Conservation (phyloP, 108 stramenopile species). For the Skeletonema grethae region DNA sequence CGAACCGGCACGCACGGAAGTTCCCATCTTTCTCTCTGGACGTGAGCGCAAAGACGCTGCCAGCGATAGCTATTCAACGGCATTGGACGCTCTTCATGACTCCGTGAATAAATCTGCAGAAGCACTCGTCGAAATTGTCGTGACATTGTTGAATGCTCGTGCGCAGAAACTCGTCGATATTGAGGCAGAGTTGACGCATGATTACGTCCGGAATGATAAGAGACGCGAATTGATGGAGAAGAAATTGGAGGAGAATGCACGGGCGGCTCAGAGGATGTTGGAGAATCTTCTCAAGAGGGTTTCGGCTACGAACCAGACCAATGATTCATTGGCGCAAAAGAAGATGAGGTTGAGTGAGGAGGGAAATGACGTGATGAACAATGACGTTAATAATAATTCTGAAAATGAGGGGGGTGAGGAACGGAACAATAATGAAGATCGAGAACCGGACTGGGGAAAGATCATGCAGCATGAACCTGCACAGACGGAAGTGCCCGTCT, state of each 20-base stretch:
- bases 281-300: slow-evolving; percentile 54
- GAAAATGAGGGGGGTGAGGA: slow-evolving; percentile 3
- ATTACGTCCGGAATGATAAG: slow-evolving; percentile 43
- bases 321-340: slow-evolving; percentile 22
- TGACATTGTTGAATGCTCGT: slow-evolving; percentile 23
- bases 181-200: slow-evolving; percentile 37
- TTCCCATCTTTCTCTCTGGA: slow-evolving; percentile 38
- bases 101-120: slow-evolving; percentile 31
- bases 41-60: slow-evolving; percentile 23
- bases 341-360: slow-evolving; percentile 9
- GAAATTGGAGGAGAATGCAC: slow-evolving; percentile 43
- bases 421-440: slow-evolving; percentile 17
- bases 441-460: slow-evolving; percentile 48
- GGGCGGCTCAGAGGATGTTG: slow-evolving; percentile 47
- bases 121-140: slow-evolving; percentile 35
- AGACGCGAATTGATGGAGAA: slow-evolving; percentile 43
- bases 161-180: slow-evolving; percentile 33
- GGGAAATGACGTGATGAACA: background rate
- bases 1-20: slow-evolving; percentile 42
- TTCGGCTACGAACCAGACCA: slow-evolving; percentile 13
- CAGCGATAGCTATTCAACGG: slow-evolving; percentile 36
- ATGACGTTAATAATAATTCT: background rate
- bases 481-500: slow-evolving; percentile 42
- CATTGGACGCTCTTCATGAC: slow-evolving; percentile 42
- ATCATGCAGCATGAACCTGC: slow-evolving; percentile 51